Percentiles rank a stretch among this genome's conserved stretches.
phyloP scores from a whole-genome alignment of 176 grass and related monocot genomes.

The Poa annua region DNA sequence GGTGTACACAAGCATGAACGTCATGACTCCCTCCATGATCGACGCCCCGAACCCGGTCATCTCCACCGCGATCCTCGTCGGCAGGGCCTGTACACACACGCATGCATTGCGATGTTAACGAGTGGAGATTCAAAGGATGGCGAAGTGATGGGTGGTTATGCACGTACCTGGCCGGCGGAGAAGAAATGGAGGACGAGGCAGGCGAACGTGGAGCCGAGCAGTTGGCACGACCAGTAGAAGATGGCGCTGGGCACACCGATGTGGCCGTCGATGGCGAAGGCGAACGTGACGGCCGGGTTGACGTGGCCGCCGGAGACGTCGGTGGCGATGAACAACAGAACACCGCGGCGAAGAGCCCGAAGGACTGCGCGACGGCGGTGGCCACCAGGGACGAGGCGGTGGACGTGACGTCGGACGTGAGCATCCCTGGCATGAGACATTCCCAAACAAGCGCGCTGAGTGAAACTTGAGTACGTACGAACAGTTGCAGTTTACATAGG shows the following conservation, averaged over 20 bases:
- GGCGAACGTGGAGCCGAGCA: conserved; percentile 68
- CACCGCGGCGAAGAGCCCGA: conserved; percentile 67
- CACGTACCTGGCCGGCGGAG: conserved; percentile 65
- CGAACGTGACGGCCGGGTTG: conserved; percentile 93
- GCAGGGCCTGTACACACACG: conserved; percentile 52
- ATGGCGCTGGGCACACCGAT: conserved; percentile 56
- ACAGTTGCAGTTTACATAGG: too few species aligned
- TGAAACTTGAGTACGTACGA: not conserved
- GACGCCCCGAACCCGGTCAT: conserved; percentile 94
- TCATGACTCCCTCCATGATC: conserved; percentile 58
- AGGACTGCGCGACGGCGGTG: conserved; percentile 64
- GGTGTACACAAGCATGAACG: conserved; percentile 87
- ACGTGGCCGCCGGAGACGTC: conserved; percentile 86
- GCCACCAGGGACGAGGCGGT: conserved; percentile 66
- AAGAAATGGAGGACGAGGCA: conserved; percentile 69
- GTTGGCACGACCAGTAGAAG: conserved; percentile 79
- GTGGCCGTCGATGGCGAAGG: conserved; percentile 64
- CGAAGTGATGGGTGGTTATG: not conserved
- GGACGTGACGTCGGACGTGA: conserved; percentile 47
- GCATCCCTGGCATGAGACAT: conserved; percentile 57
- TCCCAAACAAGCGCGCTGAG: not conserved
- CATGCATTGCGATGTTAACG: not conserved
- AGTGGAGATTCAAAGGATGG: not conserved
- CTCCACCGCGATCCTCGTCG: conserved; percentile 60
- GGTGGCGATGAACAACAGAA: conserved; percentile 60